Base-by-base conservation (phyloP, 106 monocot genomes). In the Triglochin maritima region DNA sequence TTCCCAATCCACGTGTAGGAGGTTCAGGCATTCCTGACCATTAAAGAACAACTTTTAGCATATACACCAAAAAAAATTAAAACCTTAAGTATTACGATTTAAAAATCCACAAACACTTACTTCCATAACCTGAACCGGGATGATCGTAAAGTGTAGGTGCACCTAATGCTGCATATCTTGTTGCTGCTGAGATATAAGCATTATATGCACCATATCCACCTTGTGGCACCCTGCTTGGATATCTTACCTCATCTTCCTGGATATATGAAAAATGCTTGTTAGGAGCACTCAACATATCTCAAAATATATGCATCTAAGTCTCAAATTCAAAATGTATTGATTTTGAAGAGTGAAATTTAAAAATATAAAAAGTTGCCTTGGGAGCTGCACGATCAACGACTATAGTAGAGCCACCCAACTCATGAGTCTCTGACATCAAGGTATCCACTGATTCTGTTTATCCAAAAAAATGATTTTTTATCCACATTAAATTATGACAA, bases 311-410 rank as follows among this genome's bases (percentile, higher is more conserved):
- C 7, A 16, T 14, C 17, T n/a, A 7, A 61, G 60, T 29, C 12
- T 61, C 7, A 48, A 49, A 49, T 51, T 50, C n/a, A 41, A 16
- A 8, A 66, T 5, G 49, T 66, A 43, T 7, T 15, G 15, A 49
- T 65, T 11, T 29, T 45, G 6, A 53, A 45, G 16, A 65, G 15
- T 12, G 42, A 41, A 52, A n/a, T 46, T 9, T 17, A 3, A 50
- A 67, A n/a, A 66, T n/a, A n/a, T n/a, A 7, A 46, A 67, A 49
- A 52, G 7, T 15, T 84, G 66, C 96, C 91, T 91, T 98, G 53
- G 96, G 96, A 54, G 91, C 92, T 44, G 96, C 96, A 43, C 96
- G 88, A 60, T 98, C 96, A 75, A 98, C 86, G 70, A 91, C 91
- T 57, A 98, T 63, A 76, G 81, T 78, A 57, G 87, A 85, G 57